Evolutionary conservation across 371 early-diverging fungal species (phyloP), one percentile per base, ranked within the genome.

Genomic region (Apophysomyces elegans): DNA sequence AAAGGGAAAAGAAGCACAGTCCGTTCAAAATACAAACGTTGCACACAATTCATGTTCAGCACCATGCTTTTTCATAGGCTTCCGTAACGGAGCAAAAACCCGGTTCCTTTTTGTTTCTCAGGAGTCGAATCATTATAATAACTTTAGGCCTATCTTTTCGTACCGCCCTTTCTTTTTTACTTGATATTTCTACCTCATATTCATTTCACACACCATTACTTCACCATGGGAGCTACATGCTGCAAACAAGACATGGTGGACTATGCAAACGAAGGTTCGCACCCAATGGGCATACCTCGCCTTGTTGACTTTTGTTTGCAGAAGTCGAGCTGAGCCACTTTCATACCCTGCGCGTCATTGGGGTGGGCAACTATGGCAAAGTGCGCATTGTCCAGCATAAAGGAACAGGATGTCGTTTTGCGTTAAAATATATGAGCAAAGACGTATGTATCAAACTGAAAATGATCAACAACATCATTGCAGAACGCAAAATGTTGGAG

Each of bases 321-420:
- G 18, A 32, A 37, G 78, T 76, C 26, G 71, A 91, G 37, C 62
- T 92, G 47, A 78, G 82, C 9, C 91, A 92, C 59, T 92, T 92
- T 66, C 77, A 86, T 37, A 74, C 91, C 14, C 64, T 91, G 56
- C 86, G 91, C 47, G 87, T 86, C 3, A 86, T 92, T 36, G 91
- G 91, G 13, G 88, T 86, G 70, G 93, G 91, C 2, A 88, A 91
- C 0, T 92, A 91, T 69, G 91, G 91, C 56, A 92, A 91, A 78
- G 91, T 93, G 18, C 89, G 93, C 35, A 90, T 96, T 1, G 95
- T 96, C 14, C 94, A 95, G 72, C 92, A 95, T 73, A 93, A 91
- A 72, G 77, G 80, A 37, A 86, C 89, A 12, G 83, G 82, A 21
- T 66, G 76, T 46, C 36, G 85, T 12, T 89, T 78, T 61, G 89